These are phyloP conservation scores for Solanum rostratum DNA, from an alignment of 257 asterid genomes.

Conservation along the genomic window DNA sequence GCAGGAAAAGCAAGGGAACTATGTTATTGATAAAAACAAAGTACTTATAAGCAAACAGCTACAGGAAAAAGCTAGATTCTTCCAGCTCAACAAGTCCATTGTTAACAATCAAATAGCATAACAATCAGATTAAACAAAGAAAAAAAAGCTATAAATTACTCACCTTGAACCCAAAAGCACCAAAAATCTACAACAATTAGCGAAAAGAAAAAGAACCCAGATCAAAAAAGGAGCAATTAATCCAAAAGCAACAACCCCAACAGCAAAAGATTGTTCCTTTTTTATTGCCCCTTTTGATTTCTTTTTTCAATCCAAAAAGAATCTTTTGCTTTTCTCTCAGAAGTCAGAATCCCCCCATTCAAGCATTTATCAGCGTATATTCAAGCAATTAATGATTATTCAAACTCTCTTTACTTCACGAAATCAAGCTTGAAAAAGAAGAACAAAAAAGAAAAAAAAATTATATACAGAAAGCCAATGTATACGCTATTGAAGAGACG, in stretches of 20 bases:
- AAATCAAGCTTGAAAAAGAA: not conserved
- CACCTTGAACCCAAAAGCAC: constrained; percentile 22
- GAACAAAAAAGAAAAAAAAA: not conserved
- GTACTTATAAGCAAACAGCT: not conserved
- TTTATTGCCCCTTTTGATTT: not conserved
- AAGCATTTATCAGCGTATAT: not conserved
- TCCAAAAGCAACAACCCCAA: constrained; percentile 2
- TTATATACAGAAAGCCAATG: not conserved
- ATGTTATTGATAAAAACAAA: not conserved
- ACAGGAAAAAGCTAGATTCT: not conserved
- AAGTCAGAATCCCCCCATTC: constrained; percentile 1
- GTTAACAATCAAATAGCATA: not conserved
- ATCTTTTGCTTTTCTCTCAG: constrained; percentile 1
- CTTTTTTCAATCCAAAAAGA: constrained; percentile 8
- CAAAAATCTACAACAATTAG: constrained; percentile 24
- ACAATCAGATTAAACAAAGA: not conserved
- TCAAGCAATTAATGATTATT: not conserved
- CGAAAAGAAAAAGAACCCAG: constrained; percentile 22
- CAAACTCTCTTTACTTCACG: not conserved
- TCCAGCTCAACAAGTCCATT: constrained; percentile 7
- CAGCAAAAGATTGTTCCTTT: constrained; percentile 1
- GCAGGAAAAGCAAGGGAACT: not conserved
- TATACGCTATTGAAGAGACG: not conserved
- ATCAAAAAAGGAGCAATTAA: constrained; percentile 18
- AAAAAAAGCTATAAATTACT: constrained; percentile 9